A percentile compares a stretch with the other conserved stretches of the same genome.
Conservation (phyloP, 1,284 basidiomycete genomes). For the Naganishia sp. region DNA sequence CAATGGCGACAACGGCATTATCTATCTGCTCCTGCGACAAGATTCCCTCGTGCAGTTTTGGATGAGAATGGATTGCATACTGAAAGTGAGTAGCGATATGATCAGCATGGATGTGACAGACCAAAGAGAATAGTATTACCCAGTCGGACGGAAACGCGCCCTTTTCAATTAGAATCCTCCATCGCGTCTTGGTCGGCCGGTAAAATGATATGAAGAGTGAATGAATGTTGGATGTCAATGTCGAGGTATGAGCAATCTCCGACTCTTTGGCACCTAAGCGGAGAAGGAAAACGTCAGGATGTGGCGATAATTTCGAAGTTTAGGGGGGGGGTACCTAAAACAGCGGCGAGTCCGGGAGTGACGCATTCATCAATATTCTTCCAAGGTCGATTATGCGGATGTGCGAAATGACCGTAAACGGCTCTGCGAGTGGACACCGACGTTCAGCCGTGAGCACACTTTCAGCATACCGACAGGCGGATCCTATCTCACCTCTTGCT, state of each 20-base stretch:
- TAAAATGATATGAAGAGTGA: constrained; percentile 93
- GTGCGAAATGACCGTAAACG: constrained; percentile 88
- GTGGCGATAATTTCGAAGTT: not conserved
- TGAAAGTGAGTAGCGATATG: constrained; percentile 46
- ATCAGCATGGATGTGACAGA: not conserved
- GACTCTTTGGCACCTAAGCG: constrained; percentile 72
- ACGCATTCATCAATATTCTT: constrained; percentile 72
- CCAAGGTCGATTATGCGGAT: constrained; percentile 83
- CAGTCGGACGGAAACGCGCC: constrained; percentile 95
- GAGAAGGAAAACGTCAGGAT: not conserved
- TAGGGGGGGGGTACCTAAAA: constrained; percentile 69
- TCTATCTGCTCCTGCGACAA: constrained; percentile 64
- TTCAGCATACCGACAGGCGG: not conserved
- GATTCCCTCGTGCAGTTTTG: constrained; percentile 65
- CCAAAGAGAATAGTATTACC: constrained; percentile 53
- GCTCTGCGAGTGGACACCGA: constrained; percentile 59
- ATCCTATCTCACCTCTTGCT: constrained; percentile 62
- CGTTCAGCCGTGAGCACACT: not conserved
- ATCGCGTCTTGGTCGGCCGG: constrained; percentile 74
- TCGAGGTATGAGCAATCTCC: constrained; percentile 93
- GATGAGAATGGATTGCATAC: constrained; percentile 95
- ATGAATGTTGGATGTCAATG: constrained; percentile 91
- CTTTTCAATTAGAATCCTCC: constrained; percentile 94
- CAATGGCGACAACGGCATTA: constrained; percentile 71
- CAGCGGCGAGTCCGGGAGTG: constrained; percentile 71